A percentile compares a stretch with the other conserved stretches of the same genome.
Conservation (phyloP, 495 filamentous ascomycete species). For the Podospora comata region DNA sequence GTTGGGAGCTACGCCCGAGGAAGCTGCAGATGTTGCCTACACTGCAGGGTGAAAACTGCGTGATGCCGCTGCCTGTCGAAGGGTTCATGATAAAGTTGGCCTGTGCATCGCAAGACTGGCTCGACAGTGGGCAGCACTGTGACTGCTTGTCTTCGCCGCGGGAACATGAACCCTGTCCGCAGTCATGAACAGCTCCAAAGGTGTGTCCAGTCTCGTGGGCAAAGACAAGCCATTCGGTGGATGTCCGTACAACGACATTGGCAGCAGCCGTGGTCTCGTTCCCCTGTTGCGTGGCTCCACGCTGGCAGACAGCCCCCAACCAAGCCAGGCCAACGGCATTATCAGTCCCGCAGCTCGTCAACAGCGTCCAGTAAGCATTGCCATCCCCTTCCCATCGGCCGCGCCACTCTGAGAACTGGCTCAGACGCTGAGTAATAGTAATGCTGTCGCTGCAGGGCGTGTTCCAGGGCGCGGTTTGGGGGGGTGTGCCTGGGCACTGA, state of each 20-base stretch:
- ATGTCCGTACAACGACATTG: conserved; percentile 84
- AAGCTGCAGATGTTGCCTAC: conserved; percentile 96
- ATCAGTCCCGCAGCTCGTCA: conserved; percentile 81
- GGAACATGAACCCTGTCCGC: conserved; percentile 62
- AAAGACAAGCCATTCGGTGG: conserved; percentile 92
- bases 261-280: conserved; percentile 73
- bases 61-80: conserved; percentile 68
- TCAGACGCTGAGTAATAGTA: conserved; percentile 76
- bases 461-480: conserved; percentile 75
- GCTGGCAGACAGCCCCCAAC: conserved; percentile 82
- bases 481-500: conserved; percentile 63
- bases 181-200: conserved; percentile 95
- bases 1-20: conserved; percentile 73
- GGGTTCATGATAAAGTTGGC: conserved; percentile 94
- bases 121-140: conserved; percentile 80
- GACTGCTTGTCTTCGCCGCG: conserved; percentile 59
- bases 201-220: conserved; percentile 95
- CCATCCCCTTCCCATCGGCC: conserved; percentile 59
- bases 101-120: conserved; percentile 68
- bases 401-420: conserved; percentile 86
- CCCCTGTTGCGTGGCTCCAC: conserved; percentile 46
- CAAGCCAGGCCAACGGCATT: conserved; percentile 90
- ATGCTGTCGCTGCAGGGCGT: conserved; percentile 58
- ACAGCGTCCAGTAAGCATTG: conserved; percentile 90
- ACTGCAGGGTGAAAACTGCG: conserved; percentile 77